Base-by-base conservation (phyloP, 495 filamentous ascomycete species). In the Talaromyces thailandensis region DNA sequence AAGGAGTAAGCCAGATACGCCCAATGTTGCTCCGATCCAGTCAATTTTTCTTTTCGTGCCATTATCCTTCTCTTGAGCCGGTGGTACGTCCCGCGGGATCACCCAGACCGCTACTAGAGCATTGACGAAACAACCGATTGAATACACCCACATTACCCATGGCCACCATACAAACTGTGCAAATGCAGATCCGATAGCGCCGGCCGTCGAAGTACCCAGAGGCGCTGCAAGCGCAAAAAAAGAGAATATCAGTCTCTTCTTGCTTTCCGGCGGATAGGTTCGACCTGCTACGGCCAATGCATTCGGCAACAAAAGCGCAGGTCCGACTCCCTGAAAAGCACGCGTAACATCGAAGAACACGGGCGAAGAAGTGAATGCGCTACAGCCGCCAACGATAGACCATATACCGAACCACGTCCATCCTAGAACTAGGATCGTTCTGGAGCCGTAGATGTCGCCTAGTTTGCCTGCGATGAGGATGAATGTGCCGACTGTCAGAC, bases 151-250 rank as follows among this genome's bases (percentile, higher is more conserved):
- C 89, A 65, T 81, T 0, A 81, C 74, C 88, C 88, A 90, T 1
- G 81, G 83, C 88, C 87, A 90, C 80, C 81, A 85, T 2, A 74
- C 77, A 5, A 78, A 64, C 31, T 82, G 71, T 2, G 81, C 73
- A 21, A 86, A 82, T 4, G 88, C 55, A 0, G 72, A 70, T 0
- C 76, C 71, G 60, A 87, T 81, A 0, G 80, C 68, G 1, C 72
- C 72, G 0, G 85, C 86, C 1, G 84, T 8, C 3, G 83, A 65
- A 25, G 70, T 75, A 0, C 87, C 85, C 4, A 67, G 73, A 0
- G 86, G 87, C 0, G 86, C 86, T 45, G 76, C 76, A 1, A 83
- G 85, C 4, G 86, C 87, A 64, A 89, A 89, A 6, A 86, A 48
- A 0, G 81, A 75, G 64, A 91, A 88, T 0, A 81, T 75, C 76